phyloP scores from a whole-genome alignment of 2,329 filamentous ascomycete genomes.

The Lizonia empirigonia region DNA sequence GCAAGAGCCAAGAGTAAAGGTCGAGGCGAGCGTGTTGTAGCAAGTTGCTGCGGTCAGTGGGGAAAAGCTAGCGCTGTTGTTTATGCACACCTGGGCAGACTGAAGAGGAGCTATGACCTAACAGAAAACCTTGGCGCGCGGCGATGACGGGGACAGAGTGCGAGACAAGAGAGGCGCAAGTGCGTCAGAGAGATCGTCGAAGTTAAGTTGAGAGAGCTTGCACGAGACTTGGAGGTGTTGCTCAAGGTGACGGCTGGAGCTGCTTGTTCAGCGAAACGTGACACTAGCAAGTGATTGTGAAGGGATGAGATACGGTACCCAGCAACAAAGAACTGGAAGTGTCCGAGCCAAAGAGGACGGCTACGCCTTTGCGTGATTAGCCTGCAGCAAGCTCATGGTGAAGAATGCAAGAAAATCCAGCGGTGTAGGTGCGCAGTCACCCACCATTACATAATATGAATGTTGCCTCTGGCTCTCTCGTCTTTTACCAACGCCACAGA shows the following conservation, averaged over 20 bases:
- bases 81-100: neutral
- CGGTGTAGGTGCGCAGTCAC: neutral
- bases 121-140: neutral
- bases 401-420: neutral
- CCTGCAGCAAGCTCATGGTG: neutral
- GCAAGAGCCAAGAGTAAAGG: neutral
- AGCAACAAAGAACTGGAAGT: neutral
- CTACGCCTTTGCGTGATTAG: neutral
- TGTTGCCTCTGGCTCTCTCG: neutral
- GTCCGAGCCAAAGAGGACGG: neutral
- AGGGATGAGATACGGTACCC: neutral
- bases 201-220: neutral
- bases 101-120: slow-evolving; percentile 1
- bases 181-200: neutral
- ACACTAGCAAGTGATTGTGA: neutral
- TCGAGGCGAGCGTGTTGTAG: neutral
- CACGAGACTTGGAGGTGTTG: neutral
- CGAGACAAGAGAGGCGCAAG: neutral
- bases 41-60: neutral
- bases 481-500: neutral
- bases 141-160: neutral
- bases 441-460: neutral
- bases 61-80: neutral
- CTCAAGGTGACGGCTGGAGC: neutral
- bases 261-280: too few relatives aligned